Evolutionary conservation across 1,139 yeast species (phyloP), one percentile per base, ranked within the genome.

Genomic region (Magnusiomyces sp.): DNA sequence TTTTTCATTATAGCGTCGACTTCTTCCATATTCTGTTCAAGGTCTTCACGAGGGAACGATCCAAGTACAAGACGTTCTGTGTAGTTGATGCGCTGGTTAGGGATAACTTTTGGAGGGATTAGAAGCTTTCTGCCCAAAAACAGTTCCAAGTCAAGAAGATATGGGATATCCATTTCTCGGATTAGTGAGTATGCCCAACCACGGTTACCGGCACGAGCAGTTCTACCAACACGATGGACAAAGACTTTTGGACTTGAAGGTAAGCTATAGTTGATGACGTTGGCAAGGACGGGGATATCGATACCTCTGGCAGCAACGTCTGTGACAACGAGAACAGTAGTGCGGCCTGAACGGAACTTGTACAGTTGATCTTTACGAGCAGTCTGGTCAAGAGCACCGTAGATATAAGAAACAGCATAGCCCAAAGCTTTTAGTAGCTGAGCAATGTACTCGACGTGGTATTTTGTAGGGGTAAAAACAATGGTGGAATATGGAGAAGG

Each of bases 241-340:
- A 92, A 94, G 52, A 90, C 85, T 66, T 94, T 92, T 3, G 97
- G 89, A 1, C 95, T 83, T 0, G 90, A 83, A 4, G 99, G 98
- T 52, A 92, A 73, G 0, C 95, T 81, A 66, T 80, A 90, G 66
- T 92, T 94, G 59, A 92, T 76, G 48, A 92, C 98, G 62, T 92
- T 90, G 13, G 97, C 96, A 63, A 92, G 76, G 53, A 92, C 81
- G 0, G 99, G 99, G 58, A 92, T 88, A 79, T 94, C 99, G 57
- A 92, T 90, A 82, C 99, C 99, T 74, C 98, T 85, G 4, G 98
- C 98, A 31, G 98, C 98, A 56, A 92, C 97, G 71, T 92, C 99
- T 1, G 99, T 92, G 50, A 94, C 98, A 7, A 92, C 97, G 65
- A 92, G 68, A 16, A 92, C 67, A 38, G 86, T 79, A 2, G 97